A percentile compares a stretch with the other conserved stretches of the same genome.
phyloP scores from a whole-genome alignment of 495 filamentous ascomycete species.

The Penicillium coffeae region DNA sequence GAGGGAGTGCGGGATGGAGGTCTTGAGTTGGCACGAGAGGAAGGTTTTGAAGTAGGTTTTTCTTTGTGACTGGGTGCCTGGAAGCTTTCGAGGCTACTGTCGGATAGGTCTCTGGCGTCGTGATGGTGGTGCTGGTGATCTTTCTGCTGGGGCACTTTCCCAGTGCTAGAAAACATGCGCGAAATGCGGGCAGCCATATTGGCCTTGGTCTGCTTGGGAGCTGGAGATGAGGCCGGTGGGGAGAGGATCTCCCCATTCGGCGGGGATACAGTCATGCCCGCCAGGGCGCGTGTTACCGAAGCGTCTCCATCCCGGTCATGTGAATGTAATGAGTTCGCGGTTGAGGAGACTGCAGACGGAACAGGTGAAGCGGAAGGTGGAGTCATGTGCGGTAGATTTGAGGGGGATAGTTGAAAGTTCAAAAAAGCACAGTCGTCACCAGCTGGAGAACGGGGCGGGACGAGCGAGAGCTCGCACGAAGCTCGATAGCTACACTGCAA shows the following conservation, averaged over 20 bases:
- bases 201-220: constrained; percentile 41
- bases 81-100: constrained; percentile 39
- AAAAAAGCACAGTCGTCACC: constrained; percentile 15
- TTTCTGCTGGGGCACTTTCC: constrained; percentile 22
- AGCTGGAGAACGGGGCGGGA: constrained; percentile 6
- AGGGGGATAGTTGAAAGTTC: neutral
- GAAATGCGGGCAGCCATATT: constrained; percentile 57
- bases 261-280: constrained; percentile 44
- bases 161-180: constrained; percentile 54
- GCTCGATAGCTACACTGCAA: constrained; percentile 12
- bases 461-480: constrained; percentile 23
- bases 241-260: constrained; percentile 32
- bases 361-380: constrained; percentile 41
- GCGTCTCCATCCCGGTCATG: constrained; percentile 42
- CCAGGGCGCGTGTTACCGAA: constrained; percentile 45
- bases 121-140: constrained; percentile 26
- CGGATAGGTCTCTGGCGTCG: constrained; percentile 34
- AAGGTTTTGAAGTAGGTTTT: constrained; percentile 33
- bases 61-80: constrained; percentile 28
- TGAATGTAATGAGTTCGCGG: constrained; percentile 39
- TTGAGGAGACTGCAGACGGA: constrained; percentile 44
- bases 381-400: constrained; percentile 45
- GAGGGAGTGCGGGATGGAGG: constrained; percentile 37
- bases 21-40: constrained; percentile 31
- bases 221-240: constrained; percentile 25